These are phyloP conservation scores for Huntiella decipiens DNA, from an alignment of 2,329 filamentous ascomycete species.

Conservation along the genomic window DNA sequence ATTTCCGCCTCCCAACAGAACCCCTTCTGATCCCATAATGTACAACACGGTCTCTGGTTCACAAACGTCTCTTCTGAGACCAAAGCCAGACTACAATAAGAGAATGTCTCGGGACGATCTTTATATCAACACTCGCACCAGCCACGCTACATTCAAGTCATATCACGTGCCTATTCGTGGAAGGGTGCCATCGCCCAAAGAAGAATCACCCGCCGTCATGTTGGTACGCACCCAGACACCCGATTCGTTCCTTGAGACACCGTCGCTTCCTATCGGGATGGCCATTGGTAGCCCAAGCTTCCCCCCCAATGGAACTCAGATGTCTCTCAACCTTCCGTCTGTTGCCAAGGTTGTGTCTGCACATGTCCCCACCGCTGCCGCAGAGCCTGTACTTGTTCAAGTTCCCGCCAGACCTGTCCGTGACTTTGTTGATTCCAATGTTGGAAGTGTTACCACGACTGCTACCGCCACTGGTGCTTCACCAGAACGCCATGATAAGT, in stretches of 20 bases:
- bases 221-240: conserved; percentile 24
- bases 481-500: conserved; percentile 5
- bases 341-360: not conserved
- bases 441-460: not conserved
- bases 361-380: not conserved
- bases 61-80: conserved; percentile 6
- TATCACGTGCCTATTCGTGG: conserved; percentile 24
- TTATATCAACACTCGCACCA: conserved; percentile 17
- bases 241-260: conserved; percentile 22
- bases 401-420: not conserved
- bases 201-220: conserved; percentile 20
- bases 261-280: conserved; percentile 41
- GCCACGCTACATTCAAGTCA: conserved; percentile 19
- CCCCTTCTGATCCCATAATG: conserved; percentile 7
- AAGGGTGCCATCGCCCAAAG: conserved; percentile 24
- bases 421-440: not conserved
- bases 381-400: not conserved
- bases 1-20: conserved; percentile 1
- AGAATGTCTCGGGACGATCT: conserved; percentile 27
- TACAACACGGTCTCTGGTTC: conserved; percentile 8
- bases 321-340: conserved; percentile 1
- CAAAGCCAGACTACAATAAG: conserved; percentile 15
- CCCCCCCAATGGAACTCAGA: not conserved
- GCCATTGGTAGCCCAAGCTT: conserved; percentile 48
- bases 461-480: not conserved